Percentiles rank a stretch among this genome's conserved stretches.
phyloP scores from a whole-genome alignment of 1,284 basidiomycete genomes.

The Exobasidium cylindrosporum region DNA sequence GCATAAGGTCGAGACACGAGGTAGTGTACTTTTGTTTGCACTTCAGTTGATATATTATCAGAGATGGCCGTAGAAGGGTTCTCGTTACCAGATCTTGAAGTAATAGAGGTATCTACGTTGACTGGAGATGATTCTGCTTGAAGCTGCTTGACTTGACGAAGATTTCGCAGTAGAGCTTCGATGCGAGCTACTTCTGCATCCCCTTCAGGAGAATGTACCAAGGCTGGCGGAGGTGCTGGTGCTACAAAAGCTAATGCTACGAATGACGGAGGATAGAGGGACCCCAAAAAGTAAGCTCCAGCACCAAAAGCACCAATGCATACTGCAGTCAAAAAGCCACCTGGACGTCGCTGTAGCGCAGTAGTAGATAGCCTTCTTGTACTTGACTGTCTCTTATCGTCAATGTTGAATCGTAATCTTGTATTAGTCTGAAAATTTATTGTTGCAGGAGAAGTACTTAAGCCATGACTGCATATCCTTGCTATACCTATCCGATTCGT shows the following conservation, averaged over 20 bases:
- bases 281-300: conserved; percentile 61
- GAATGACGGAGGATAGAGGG: conserved; percentile 66
- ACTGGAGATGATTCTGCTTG: conserved; percentile 23
- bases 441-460: no score
- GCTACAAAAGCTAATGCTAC: conserved; percentile 69
- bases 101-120: conserved; percentile 23
- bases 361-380: no score
- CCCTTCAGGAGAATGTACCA: conserved; percentile 66
- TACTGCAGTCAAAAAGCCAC: conserved; percentile 8
- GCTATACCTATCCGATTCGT: no score
- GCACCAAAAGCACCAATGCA: conserved; percentile 32
- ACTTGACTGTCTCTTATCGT: no score
- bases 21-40: conserved; percentile 24
- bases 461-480: no score
- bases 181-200: conserved; percentile 64
- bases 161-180: conserved; percentile 68
- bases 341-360: neutral
- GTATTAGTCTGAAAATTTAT: no score
- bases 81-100: conserved; percentile 24
- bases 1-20: conserved; percentile 67
- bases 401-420: no score
- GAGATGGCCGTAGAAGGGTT: neutral
- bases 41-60: neutral
- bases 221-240: conserved; percentile 67
- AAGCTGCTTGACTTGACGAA: conserved; percentile 59